Evolutionary conservation across 257 asterid genomes (phyloP), one percentile per base, ranked within the genome.

Genomic region (Anisodus tanguticus): DNA sequence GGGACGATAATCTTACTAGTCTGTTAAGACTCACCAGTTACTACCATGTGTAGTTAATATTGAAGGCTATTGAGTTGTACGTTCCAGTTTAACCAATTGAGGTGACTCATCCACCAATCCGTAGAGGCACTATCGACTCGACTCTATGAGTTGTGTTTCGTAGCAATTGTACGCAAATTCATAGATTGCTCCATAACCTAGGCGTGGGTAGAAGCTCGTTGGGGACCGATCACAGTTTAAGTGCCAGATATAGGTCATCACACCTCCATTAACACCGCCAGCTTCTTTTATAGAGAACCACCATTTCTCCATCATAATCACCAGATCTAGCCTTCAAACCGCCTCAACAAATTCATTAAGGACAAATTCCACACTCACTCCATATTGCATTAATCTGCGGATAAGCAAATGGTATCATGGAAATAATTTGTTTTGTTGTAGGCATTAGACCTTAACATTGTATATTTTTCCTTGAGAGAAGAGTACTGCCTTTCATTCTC

Each of bases 351-450:
- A 0, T 11, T 15, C 70, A 64, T 64, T 41, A 9, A 26, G 70
- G 70, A 41, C 70, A 10, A 63, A 63, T 4, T 63, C 35, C 70
- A 63, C 41, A 63, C 41, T 64, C 16, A 26, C 17, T 54, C 59
- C 17, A 11, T 4, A 12, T 54, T 54, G n/a, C 43, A 22, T 64
- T 64, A 64, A 64, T 64, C 16, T 26, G 39, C 31, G 17, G 43
- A 64, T 26, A 64, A 26, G 70, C 70, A 64, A 26, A 64, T 64
- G 70, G 43, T 4, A 64, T 64, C 70, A 64, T 64, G 17, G 70
- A 9, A 26, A 64, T 0, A 64, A 64, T 26, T 64, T 41, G 45
- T 41, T 4, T 41, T 3, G 0, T 41, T 41, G 45, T 41, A 41
- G 45, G 45, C 6, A 41, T 41, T 64, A 64, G 17, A 64, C 19